These are phyloP conservation scores for grape (Vitis vinifera) DNA, from an alignment of 164 flowering plant species.

Conservation along the genomic window ASM3070453v1 NC_081805.1:2193501-2194000, in stretches of 20 bases:
- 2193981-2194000: too few relatives aligned
- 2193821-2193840: not conserved
- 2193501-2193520: too few relatives aligned
- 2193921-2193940: too few relatives aligned
- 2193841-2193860: not conserved
- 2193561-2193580: constrained; percentile 91
- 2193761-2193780: constrained; percentile 97
- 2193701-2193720: constrained; percentile 91
- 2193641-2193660: constrained; percentile 4
- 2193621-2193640: not conserved
- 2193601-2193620: constrained; percentile 49
- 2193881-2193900: too few relatives aligned
- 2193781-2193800: constrained; percentile 1
- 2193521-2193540: too few relatives aligned
- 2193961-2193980: too few relatives aligned
- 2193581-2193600: constrained; percentile 88
- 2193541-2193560: not conserved
- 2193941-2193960: too few relatives aligned
- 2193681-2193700: constrained; percentile 59
- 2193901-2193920: too few relatives aligned
- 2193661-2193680: constrained; percentile 1
- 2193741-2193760: constrained; percentile 86
- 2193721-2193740: constrained; percentile 90
- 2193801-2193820: not conserved
- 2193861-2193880: too few relatives aligned